Evolutionary conservation across 2,329 filamentous ascomycete genomes (phyloP), one percentile per base, ranked within the genome.

Genomic region (Arthrobotrys iridis): DNA sequence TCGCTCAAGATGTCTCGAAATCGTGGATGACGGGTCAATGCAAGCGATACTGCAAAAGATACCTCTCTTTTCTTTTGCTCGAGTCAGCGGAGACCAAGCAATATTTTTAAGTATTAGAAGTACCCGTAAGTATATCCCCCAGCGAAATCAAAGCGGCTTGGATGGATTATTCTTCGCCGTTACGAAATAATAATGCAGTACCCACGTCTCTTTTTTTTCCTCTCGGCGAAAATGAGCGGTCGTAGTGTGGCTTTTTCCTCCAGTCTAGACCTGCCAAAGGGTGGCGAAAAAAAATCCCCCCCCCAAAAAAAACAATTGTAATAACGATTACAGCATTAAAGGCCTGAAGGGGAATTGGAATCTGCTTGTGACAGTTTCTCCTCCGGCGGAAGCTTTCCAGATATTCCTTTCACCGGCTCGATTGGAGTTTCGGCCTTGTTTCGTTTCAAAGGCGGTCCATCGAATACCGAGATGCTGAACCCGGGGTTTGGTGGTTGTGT

Each of bases 291-390:
- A 26, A 33, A n/a, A n/a, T n/a, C n/a, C n/a, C n/a, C n/a, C n/a
- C n/a, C n/a, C n/a, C n/a, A n/a, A n/a, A n/a, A n/a, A n/a, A n/a
- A n/a, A n/a, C n/a, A n/a, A n/a, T n/a, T n/a, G n/a, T n/a, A n/a
- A n/a, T n/a, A n/a, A n/a, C n/a, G n/a, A 46, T 62, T n/a, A 62
- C 63, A 26, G 26, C 48, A 58, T 60, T 45, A 67, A 50, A 46
- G 50, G 62, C 62, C 46, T 41, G 66, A 64, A 67, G 37, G 4
- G n/a, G 63, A 52, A 67, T 28, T 48, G 30, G n/a, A 67, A 62
- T 65, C 18, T 43, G 63, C 63, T 63, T 52, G 63, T 75, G 63
- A 75, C 43, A 68, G 64, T 75, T 55, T 74, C 65, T 68, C 63
- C 63, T 75, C 62, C 20, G 48, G 59, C 48, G 40, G 67, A 58